Conservation (phyloP, 2,329 filamentous ascomycete genomes). For the Emergomyces pasteurianus region DNA sequence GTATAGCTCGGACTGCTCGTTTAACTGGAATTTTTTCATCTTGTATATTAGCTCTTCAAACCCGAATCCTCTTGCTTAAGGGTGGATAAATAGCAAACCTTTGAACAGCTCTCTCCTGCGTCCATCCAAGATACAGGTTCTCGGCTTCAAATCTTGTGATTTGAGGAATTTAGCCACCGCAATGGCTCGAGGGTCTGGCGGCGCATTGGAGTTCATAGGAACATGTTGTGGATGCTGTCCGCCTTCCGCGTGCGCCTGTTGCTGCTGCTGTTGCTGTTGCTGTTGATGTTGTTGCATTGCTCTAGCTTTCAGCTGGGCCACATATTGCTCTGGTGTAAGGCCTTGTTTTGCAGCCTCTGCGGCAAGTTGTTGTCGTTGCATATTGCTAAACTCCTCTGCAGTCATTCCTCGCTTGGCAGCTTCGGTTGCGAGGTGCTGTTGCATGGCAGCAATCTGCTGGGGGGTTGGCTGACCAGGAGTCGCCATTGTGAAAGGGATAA, state of each 20-base stretch:
- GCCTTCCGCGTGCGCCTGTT: slow-evolving; percentile 25
- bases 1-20: slow-evolving; percentile 79
- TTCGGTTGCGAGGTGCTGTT: slow-evolving; percentile 69
- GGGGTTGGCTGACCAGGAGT: slow-evolving; percentile 48
- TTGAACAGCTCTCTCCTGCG: slow-evolving; percentile 98
- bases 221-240: slow-evolving; percentile 29
- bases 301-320: slow-evolving; percentile 27
- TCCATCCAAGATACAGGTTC: slow-evolving; percentile 87
- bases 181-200: slow-evolving; percentile 78
- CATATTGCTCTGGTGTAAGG: slow-evolving; percentile 40
- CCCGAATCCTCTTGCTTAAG: not conserved
- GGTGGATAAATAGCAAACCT: slow-evolving; percentile 41
- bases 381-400: slow-evolving; percentile 69
- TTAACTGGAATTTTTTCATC: slow-evolving; percentile 55
- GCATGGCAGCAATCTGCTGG: slow-evolving; percentile 76
- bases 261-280: slow-evolving; percentile 23
- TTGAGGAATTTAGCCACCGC: slow-evolving; percentile 82
- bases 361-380: slow-evolving; percentile 35
- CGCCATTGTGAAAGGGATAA: slow-evolving; percentile 14
- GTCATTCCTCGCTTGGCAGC: slow-evolving; percentile 75
- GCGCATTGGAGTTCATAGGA: slow-evolving; percentile 38
- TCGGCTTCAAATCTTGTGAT: slow-evolving; percentile 70
- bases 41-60: not conserved
- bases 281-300: slow-evolving; percentile 23
- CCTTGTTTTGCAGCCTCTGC: slow-evolving; percentile 40